Percentiles rank a stretch among this genome's conserved stretches.
Conservation (phyloP, 2,329 filamentous ascomycete genomes). For the Bipolaris gigantea region DNA sequence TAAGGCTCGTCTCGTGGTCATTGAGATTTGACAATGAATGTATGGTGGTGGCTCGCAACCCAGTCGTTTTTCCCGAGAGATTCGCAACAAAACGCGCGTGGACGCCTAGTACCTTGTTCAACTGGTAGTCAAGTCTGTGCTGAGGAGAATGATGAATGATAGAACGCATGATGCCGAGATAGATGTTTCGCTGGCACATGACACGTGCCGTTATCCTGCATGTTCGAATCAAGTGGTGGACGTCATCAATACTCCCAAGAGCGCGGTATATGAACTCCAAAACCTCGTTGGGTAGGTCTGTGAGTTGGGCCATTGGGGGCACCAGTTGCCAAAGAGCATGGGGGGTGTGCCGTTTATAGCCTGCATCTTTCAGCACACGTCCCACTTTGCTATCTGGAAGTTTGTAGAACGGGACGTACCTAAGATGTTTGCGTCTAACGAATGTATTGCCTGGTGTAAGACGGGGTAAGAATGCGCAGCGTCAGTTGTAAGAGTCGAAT, state of each 20-base stretch:
- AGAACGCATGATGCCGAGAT: constrained; percentile 30
- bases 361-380: not conserved
- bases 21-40: not conserved
- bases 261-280: constrained; percentile 21
- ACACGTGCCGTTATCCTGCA: constrained; percentile 18
- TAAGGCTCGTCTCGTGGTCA: constrained; percentile 7
- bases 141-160: constrained; percentile 19
- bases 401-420: not conserved
- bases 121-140: constrained; percentile 28
- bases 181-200: constrained; percentile 14
- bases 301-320: constrained; percentile 16
- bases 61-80: constrained; percentile 5
- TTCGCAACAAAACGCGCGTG: constrained; percentile 24
- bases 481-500: not conserved
- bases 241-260: constrained; percentile 34
- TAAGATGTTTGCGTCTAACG: not conserved
- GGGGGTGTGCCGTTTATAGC: not conserved
- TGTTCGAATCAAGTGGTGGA: constrained; percentile 23
- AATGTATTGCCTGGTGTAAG: not conserved
- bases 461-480: not conserved
- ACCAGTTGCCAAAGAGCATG: not conserved
- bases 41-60: constrained; percentile 9
- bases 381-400: not conserved
- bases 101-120: constrained; percentile 23
- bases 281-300: constrained; percentile 21